A percentile compares a stretch with the other conserved stretches of the same genome.
These are phyloP conservation scores for Asterella californica DNA, from an alignment of 225 moss, liverwort and hornwort species.

Conservation along the genomic window DNA sequence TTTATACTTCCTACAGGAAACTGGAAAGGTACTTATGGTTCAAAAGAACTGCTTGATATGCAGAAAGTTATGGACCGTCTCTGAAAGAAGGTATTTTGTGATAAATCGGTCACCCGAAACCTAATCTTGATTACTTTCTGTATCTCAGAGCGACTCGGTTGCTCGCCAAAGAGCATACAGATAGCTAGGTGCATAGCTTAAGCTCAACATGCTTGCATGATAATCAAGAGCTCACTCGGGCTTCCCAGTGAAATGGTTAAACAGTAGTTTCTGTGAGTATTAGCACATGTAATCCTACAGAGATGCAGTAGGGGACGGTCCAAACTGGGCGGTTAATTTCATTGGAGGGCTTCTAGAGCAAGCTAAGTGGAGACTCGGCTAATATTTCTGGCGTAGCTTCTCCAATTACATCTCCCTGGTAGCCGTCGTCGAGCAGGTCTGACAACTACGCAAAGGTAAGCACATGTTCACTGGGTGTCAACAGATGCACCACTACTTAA, in stretches of 20 bases:
- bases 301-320: no score
- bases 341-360: no score
- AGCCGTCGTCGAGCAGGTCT: slow-evolving; percentile 65
- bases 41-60: no score
- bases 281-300: no score
- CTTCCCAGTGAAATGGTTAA: neutral
- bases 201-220: neutral
- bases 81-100: no score
- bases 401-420: slow-evolving; percentile 76
- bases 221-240: neutral
- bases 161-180: no score
- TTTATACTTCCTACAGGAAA: neutral
- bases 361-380: no score
- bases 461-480: neutral
- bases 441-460: slow-evolving; percentile 37
- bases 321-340: neutral
- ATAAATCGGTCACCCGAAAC: no score
- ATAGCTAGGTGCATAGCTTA: neutral
- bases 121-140: no score
- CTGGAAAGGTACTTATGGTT: no score
- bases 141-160: no score
- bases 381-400: slow-evolving; percentile 76
- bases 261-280: neutral
- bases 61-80: no score
- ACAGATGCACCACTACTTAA: neutral